phyloP scores from a whole-genome alignment of 1,139 yeast species.

The Suhomyces atakaporum region DNA sequence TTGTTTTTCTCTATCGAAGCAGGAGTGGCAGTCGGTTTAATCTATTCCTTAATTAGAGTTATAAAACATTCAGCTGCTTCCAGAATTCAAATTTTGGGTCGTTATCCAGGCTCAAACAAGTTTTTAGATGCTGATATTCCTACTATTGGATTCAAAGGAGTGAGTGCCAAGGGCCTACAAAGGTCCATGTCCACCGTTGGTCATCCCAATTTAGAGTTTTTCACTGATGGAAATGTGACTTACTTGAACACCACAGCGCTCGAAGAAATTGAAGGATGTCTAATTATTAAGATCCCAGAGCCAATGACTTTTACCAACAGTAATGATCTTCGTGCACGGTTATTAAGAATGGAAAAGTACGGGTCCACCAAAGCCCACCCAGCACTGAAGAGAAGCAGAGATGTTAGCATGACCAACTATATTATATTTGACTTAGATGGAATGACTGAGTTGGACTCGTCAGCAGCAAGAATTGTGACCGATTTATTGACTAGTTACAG shows the following conservation, averaged over 20 bases:
- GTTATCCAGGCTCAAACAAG: constrained; percentile 74
- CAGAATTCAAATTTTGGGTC: constrained; percentile 84
- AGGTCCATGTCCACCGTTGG: constrained; percentile 7
- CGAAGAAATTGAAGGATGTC: constrained; percentile 82
- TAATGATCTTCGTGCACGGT: constrained; percentile 73
- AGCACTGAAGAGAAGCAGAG: constrained; percentile 61
- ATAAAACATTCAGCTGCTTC: constrained; percentile 85
- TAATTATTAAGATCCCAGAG: constrained; percentile 86
- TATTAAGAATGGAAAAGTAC: constrained; percentile 76
- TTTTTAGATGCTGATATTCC: constrained; percentile 76
- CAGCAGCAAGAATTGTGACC: constrained; percentile 75
- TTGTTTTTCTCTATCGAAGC: constrained; percentile 83
- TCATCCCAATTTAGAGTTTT: constrained; percentile 30
- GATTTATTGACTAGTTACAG: constrained; percentile 61
- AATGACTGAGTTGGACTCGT: constrained; percentile 83
- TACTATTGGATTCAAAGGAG: constrained; percentile 3
- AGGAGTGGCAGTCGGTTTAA: constrained; percentile 85
- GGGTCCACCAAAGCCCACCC: constrained; percentile 89
- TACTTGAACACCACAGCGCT: constrained; percentile 43
- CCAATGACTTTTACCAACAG: constrained; percentile 92
- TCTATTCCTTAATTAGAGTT: constrained; percentile 76
- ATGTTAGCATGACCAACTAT: constrained; percentile 57
- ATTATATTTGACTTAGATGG: constrained; percentile 84
- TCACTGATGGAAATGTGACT: constrained; percentile 40
- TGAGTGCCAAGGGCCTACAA: neutral